Base-by-base conservation (phyloP, 2,329 filamentous ascomycete species). In the Talaromyces verruculosus region DNA sequence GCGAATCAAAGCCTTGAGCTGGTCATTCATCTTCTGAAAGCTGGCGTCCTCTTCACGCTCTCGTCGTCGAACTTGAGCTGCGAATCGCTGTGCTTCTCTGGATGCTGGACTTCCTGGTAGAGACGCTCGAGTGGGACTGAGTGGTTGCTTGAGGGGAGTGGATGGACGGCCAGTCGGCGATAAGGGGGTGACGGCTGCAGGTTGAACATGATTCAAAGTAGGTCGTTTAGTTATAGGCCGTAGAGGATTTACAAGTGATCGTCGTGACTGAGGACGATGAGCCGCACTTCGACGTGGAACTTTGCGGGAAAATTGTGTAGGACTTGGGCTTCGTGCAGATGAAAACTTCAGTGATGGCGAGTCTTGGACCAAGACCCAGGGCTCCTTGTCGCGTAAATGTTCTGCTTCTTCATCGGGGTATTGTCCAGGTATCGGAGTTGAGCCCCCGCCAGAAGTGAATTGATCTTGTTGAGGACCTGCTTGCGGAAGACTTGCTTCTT, bases 1-100 rank as follows among this genome's bases (percentile, higher is more conserved):
- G 1, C 89, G 85, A 64, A 99, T 96, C 90, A 99, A 92, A 39
- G 89, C 90, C 73, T 91, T 87, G 58, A 98, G 81, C 71, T 91
- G 88, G 58, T 87, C 84, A 74, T 95, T 96, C 78, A 98, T 88
- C 30, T 89, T 87, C 59, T 88, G 88, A 71, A 98, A 90, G 62
- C 90, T 88, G 51, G 89, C 87, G 71, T 98, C 93, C 7, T 91
- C 86, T 71, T 93, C 89, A 55, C 88, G 84, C 72, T 97, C 92
- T 66, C 91, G 90, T 61, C 87, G 86, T 28, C 88, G 83, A 69
- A 89, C 86, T 73, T 87, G 85, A n/a, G 88, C 88, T 5, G 92
- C 88, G 65, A 93, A 87, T 53, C 86, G 85, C 73, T 89, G 89
- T 6, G 91, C 91, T 72, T 97, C 92, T 17, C 73, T 71, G 1